A percentile compares a stretch with the other conserved stretches of the same genome.
phyloP scores from a whole-genome alignment of 2,329 filamentous ascomycete species.

The Metarhizium humberi region DNA sequence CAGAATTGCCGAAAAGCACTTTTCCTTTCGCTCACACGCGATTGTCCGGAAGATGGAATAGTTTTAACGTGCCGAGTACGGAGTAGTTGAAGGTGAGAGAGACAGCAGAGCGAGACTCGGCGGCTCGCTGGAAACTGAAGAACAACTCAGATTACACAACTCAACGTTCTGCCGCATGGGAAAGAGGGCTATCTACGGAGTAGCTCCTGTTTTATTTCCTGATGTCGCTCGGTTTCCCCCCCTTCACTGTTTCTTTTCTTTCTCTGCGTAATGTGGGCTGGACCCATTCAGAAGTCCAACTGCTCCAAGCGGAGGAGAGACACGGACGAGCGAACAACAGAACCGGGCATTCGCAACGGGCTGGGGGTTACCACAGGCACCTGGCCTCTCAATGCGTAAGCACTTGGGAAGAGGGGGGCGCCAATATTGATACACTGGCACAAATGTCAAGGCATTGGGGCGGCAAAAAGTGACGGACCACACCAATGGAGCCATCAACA shows the following conservation, averaged over 20 bases:
- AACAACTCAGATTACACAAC: background rate
- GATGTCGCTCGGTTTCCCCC: background rate
- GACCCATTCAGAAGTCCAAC: background rate
- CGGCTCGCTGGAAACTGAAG: background rate
- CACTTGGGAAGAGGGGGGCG: background rate
- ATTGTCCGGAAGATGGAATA: too few relatives aligned
- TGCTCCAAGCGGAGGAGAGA: background rate
- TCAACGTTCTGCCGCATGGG: background rate
- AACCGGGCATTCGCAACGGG: background rate
- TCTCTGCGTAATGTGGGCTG: background rate
- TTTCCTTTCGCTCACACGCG: too few relatives aligned
- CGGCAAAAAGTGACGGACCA: background rate
- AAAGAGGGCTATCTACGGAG: background rate
- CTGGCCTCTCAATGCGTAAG: background rate
- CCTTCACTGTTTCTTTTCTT: background rate
- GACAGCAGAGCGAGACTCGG: background rate
- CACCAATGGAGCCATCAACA: background rate
- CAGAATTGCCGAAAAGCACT: too few relatives aligned
- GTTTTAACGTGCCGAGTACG: background rate
- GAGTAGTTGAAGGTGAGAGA: background rate
- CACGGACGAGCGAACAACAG: background rate
- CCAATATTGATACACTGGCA: background rate
- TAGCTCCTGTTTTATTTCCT: background rate
- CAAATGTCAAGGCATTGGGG: background rate
- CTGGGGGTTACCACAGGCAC: background rate